These are phyloP conservation scores for Penicillium diatomitis DNA, from an alignment of 495 filamentous ascomycete species.

Conservation along the genomic window DNA sequence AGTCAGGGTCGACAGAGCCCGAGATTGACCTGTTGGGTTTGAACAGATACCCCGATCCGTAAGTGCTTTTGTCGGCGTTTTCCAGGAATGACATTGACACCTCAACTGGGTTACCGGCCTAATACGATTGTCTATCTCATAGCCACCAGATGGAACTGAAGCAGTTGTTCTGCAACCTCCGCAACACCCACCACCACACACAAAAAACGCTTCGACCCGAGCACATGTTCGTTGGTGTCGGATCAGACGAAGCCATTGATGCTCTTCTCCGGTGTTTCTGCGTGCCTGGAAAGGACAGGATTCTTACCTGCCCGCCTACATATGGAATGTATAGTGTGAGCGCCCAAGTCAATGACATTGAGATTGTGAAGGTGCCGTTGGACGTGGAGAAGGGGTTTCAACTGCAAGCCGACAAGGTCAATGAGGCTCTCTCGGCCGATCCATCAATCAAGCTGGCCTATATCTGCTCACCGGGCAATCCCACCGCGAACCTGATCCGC, in stretches of 20 bases:
- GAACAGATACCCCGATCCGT: slow-evolving; percentile 94
- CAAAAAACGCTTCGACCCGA: slow-evolving; percentile 61
- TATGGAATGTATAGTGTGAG: slow-evolving; percentile 98
- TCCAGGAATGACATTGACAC: too few relatives aligned
- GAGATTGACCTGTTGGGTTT: slow-evolving; percentile 65
- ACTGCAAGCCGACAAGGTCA: slow-evolving; percentile 62
- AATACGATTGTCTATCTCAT: background rate
- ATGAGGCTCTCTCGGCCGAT: slow-evolving; percentile 50
- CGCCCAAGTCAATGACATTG: slow-evolving; percentile 85
- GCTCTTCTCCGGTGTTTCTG: slow-evolving; percentile 89
- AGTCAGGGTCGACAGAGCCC: slow-evolving; percentile 29
- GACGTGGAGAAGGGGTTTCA: slow-evolving; percentile 51
- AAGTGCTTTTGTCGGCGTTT: slow-evolving; percentile 15
- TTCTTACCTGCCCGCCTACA: slow-evolving; percentile 89
- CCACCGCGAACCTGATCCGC: slow-evolving; percentile 67
- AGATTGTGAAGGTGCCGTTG: slow-evolving; percentile 77
- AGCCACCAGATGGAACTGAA: slow-evolving; percentile 83
- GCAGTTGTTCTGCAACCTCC: slow-evolving; percentile 73
- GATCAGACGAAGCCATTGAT: slow-evolving; percentile 94
- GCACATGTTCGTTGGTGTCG: slow-evolving; percentile 90
- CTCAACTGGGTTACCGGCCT: too few relatives aligned
- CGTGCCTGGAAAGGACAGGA: slow-evolving; percentile 72
- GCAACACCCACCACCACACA: slow-evolving; percentile 79
- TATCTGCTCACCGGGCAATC: slow-evolving; percentile 90
- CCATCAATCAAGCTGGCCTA: slow-evolving; percentile 77